Evolutionary conservation across 139 green algal species (phyloP).

Genomic region (Parachlorella kessleri): DNA sequence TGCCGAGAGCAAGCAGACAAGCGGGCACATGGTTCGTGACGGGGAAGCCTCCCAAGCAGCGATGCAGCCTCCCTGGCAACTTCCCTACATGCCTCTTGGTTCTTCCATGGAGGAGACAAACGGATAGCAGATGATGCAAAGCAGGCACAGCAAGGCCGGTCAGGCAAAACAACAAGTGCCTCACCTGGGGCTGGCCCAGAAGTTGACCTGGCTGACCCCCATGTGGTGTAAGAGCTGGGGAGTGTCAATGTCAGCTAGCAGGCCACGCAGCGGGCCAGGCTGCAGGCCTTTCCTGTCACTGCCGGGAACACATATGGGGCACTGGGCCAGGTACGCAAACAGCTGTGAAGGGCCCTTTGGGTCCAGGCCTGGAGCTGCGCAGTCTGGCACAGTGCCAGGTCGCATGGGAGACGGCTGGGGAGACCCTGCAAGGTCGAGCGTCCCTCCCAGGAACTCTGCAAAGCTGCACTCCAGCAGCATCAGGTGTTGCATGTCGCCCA

Average conservation of each 20-base stretch:
- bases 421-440: conserved; percentile 8
- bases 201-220: conserved; percentile 11
- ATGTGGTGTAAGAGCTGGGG: not conserved
- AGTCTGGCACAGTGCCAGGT: too few species aligned
- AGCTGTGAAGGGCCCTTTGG: too few species aligned
- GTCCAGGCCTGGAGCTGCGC: too few species aligned
- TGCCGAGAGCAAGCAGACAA: too few species aligned
- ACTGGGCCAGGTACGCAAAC: conserved; percentile 39
- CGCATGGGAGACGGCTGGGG: not conserved
- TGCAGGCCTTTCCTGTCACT: conserved; percentile 12
- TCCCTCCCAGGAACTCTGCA: conserved; percentile 21
- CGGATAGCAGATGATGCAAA: too few species aligned
- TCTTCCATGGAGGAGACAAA: too few species aligned
- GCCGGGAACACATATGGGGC: conserved; percentile 24
- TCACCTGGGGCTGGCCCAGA: conserved; percentile 22
- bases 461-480: conserved; percentile 32
- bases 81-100: too few species aligned
- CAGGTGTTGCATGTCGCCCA: conserved; percentile 59
- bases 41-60: too few species aligned
- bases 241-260: conserved; percentile 21
- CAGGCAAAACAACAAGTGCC: too few species aligned
- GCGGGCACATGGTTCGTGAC: too few species aligned
- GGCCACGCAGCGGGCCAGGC: conserved; percentile 5
- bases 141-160: too few species aligned
- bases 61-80: too few species aligned